These are phyloP conservation scores for Cyclotella sp. DNA, from an alignment of 108 stramenopile genomes.

Conservation along the genomic window DNA sequence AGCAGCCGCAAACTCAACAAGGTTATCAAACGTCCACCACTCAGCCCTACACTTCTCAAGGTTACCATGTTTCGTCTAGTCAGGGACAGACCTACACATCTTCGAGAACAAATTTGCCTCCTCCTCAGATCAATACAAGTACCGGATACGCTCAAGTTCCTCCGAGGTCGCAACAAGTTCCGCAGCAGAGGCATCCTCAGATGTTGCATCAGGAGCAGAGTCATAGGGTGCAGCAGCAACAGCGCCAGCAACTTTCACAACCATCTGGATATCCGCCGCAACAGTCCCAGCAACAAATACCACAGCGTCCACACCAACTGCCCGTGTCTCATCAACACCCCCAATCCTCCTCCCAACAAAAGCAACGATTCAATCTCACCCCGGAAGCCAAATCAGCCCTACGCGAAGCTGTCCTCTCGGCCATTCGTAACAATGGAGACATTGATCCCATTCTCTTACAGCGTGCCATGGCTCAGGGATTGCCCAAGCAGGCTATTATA, in stretches of 20 bases:
- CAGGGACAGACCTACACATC: background rate
- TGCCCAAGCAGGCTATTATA: conserved; percentile 77
- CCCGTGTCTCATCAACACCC: conserved; percentile 27
- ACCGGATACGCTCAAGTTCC: background rate
- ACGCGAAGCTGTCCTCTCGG: conserved; percentile 83
- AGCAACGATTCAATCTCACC: conserved; percentile 58
- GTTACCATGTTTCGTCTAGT: background rate
- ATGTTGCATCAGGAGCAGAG: conserved; percentile 23
- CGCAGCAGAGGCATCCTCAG: conserved; percentile 22
- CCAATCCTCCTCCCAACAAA: conserved; percentile 25
- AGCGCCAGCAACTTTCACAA: conserved; percentile 25
- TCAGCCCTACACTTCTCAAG: conserved; percentile 6
- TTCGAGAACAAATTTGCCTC: background rate
- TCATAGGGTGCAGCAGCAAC: conserved; percentile 10
- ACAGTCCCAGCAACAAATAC: conserved; percentile 5
- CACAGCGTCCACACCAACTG: conserved; percentile 21
- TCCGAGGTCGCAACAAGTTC: conserved; percentile 29
- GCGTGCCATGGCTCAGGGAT: conserved; percentile 70
- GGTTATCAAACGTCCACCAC: background rate
- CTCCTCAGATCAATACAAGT: background rate
- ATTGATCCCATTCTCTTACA: conserved; percentile 70
- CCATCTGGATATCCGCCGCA: conserved; percentile 10
- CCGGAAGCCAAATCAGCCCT: conserved; percentile 73
- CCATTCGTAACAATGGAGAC: conserved; percentile 74
- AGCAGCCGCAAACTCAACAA: conserved; percentile 15